phyloP scores from a whole-genome alignment of 768 basidiomycete genomes.

The Daedaleopsis nitida region DNA sequence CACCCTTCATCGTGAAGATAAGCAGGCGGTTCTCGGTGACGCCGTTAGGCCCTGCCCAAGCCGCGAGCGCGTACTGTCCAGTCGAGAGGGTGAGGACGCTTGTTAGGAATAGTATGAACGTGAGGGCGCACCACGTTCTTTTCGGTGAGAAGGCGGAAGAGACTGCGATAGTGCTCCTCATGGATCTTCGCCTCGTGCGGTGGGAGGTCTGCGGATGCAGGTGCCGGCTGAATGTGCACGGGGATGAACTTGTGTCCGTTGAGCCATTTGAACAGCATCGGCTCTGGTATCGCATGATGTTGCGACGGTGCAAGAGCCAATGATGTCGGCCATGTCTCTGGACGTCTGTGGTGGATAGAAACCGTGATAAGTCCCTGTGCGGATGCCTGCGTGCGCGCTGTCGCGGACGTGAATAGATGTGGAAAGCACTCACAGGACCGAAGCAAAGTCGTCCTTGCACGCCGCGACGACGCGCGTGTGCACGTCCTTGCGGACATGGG shows the following conservation, averaged over 20 bases:
- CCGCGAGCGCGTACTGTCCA: conserved; percentile 50
- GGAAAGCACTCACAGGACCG: not conserved
- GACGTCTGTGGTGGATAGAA: conserved; percentile 39
- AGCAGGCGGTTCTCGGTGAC: conserved; percentile 47
- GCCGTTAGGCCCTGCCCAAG: conserved; percentile 47
- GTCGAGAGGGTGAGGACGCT: no score
- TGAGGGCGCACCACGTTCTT: conserved; percentile 47
- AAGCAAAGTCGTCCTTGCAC: conserved; percentile 16
- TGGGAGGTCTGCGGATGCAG: conserved; percentile 33
- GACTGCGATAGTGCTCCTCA: conserved; percentile 42
- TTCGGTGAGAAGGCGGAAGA: conserved; percentile 44
- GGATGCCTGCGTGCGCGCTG: no score
- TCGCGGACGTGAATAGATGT: not conserved
- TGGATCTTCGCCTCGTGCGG: conserved; percentile 34
- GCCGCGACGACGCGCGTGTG: conserved; percentile 39
- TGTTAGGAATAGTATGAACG: not conserved
- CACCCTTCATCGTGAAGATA: conserved; percentile 41
- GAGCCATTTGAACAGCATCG: conserved; percentile 52
- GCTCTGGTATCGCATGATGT: conserved; percentile 41
- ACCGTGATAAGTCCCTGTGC: no score
- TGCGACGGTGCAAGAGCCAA: conserved; percentile 44
- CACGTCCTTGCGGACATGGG: conserved; percentile 44
- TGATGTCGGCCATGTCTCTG: conserved; percentile 54
- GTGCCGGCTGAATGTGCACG: conserved; percentile 39
- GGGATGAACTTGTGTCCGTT: conserved; percentile 35